phyloP scores from a whole-genome alignment of 192 early-diverging fungal species.

The Mortierella alpina region DNA sequence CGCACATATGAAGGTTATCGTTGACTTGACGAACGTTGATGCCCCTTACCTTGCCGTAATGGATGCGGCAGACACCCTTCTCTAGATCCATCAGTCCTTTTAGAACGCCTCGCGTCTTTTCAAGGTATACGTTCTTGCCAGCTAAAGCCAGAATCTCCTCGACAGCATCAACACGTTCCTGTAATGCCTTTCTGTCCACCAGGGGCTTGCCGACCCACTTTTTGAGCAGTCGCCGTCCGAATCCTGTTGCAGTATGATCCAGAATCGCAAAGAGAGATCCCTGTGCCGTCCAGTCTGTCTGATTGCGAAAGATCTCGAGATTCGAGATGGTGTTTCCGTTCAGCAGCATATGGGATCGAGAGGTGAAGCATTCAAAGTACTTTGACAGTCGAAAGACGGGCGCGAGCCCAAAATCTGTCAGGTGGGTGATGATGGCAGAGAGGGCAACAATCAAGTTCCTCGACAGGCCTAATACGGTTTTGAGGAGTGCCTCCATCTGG shows the following conservation, averaged over 20 bases:
- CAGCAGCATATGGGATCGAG: slow-evolving; percentile 70
- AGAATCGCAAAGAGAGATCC: slow-evolving; percentile 69
- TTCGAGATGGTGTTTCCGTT: slow-evolving; percentile 73
- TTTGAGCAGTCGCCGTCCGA: slow-evolving; percentile 72
- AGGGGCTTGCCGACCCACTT: slow-evolving; percentile 79
- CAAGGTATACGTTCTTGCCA: slow-evolving; percentile 42
- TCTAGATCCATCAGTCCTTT: slow-evolving; percentile 73
- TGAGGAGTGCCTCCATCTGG: slow-evolving; percentile 39
- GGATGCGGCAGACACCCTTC: slow-evolving; percentile 71
- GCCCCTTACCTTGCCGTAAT: slow-evolving; percentile 64
- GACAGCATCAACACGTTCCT: slow-evolving; percentile 69
- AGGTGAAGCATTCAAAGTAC: slow-evolving; percentile 68
- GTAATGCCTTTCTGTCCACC: slow-evolving; percentile 60
- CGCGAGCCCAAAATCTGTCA: slow-evolving; percentile 71
- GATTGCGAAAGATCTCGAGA: slow-evolving; percentile 73
- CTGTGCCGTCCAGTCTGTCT: slow-evolving; percentile 53
- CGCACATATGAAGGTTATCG: neutral
- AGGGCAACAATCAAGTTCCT: slow-evolving; percentile 50
- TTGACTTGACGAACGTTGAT: neutral
- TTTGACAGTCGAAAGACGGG: slow-evolving; percentile 66
- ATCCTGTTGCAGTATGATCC: slow-evolving; percentile 74
- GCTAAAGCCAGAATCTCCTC: slow-evolving; percentile 61
- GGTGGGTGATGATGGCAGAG: slow-evolving; percentile 68
- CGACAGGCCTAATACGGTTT: slow-evolving; percentile 35
- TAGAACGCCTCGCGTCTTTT: slow-evolving; percentile 50